Percentiles rank a stretch among this genome's conserved stretches.
Evolutionary conservation across 192 early-diverging fungal species (phyloP).

Genomic region (Rhizophagus clarus): DNA sequence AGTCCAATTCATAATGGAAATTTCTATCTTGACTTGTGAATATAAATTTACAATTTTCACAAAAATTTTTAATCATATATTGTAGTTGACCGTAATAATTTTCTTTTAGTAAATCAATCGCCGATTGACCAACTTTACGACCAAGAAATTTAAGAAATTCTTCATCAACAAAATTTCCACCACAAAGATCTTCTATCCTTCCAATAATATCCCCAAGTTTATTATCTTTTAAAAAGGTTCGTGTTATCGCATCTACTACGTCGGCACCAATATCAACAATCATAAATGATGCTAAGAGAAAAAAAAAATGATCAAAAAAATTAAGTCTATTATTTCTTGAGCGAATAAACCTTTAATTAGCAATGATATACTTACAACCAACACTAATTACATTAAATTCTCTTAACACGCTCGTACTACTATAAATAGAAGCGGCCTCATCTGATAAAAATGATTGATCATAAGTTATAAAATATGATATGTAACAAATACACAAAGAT

Average conservation of each 20-base stretch:
- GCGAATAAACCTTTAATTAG: no score
- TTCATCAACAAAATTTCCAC: conserved; percentile 16
- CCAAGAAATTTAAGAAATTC: conserved; percentile 19
- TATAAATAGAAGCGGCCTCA: conserved; percentile 7
- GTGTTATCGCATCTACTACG: conserved; percentile 54
- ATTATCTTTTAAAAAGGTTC: not conserved
- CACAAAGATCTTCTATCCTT: not conserved
- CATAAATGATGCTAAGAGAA: conserved; percentile 46
- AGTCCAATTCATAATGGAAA: not conserved
- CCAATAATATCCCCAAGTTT: not conserved
- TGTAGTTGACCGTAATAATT: conserved; percentile 11
- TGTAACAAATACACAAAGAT: no score
- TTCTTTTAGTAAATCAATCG: not conserved
- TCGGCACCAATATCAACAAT: conserved; percentile 58
- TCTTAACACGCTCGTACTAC: not conserved
- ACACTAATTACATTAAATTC: not conserved
- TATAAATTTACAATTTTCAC: not conserved
- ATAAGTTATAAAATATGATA: no score
- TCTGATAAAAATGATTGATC: not conserved
- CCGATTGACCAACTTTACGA: not conserved
- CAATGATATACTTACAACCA: not conserved
- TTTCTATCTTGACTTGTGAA: not conserved
- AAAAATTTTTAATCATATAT: conserved; percentile 10
- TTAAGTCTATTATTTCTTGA: no score
- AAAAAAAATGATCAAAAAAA: no score